Evolutionary conservation across 148 eudicot species (phyloP), one percentile per base, ranked within the genome.

Genomic region (Diospyros lotus): DNA sequence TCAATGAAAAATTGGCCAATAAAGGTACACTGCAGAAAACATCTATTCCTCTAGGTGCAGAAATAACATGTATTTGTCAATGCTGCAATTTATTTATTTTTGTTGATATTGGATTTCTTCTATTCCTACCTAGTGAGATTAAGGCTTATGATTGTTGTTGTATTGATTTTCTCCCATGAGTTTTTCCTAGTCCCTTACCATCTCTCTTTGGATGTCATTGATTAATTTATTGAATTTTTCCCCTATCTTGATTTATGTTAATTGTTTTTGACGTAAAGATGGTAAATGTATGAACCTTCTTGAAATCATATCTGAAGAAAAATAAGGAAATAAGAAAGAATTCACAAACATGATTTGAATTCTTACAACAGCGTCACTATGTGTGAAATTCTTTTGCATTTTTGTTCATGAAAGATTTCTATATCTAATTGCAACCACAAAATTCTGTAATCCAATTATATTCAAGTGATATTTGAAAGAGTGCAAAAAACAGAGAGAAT

Each of bases 1-100:
- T 62, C 85, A 43, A 46, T 66, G 71, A 82, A 66, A 70, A 74
- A 75, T n/a, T 79, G 75, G 83, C 87, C 89, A 38, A 43, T 78
- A 40, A 87, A 88, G 88, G 94, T 91, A 81, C 69, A 56, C 44
- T 40, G 46, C 46, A 41, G 48, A 28, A 28, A 28, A 28, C 28
- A 28, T 28, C 28, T 28, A 28, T 28, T 28, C 28, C 28, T 28
- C 28, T 28, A 28, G 28, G 28, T 28, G 28, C 28, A 28, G 28
- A 28, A 28, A 28, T 5, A 11, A 17, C 13, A 60, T 52, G 13
- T 18, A 28, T 28, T 40, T 58, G n/a, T 55, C 15, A 13, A 39
- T 55, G 12, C 1, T 56, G 40, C 40, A 15, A 5, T 55, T 55
- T 48, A 0, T 4, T 48, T 48, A 48, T 48, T 4, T 8, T 48